These are phyloP conservation scores for Metschnikowia gruessii DNA, from an alignment of 805 yeast genomes.

Conservation along the genomic window DNA sequence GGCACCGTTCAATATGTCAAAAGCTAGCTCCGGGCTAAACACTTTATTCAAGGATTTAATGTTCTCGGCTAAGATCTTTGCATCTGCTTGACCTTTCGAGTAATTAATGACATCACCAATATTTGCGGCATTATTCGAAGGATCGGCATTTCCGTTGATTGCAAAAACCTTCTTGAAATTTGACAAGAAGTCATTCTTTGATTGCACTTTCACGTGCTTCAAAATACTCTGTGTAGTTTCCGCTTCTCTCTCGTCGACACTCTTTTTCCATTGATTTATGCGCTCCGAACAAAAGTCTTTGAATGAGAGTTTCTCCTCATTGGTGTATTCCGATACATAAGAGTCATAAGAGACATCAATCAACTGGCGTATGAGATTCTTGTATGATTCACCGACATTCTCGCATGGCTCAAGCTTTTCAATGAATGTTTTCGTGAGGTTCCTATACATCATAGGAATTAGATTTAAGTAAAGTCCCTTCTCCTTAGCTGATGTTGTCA, in stretches of 20 bases:
- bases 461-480: slow-evolving; percentile 30
- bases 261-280: slow-evolving; percentile 33
- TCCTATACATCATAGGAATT: slow-evolving; percentile 41
- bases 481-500: slow-evolving; percentile 29
- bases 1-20: slow-evolving; percentile 67
- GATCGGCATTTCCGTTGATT: slow-evolving; percentile 12
- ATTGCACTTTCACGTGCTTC: slow-evolving; percentile 47
- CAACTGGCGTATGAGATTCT: slow-evolving; percentile 31
- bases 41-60: slow-evolving; percentile 72
- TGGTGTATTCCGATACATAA: slow-evolving; percentile 36
- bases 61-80: slow-evolving; percentile 72
- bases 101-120: slow-evolving; percentile 25
- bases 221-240: slow-evolving; percentile 48
- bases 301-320: slow-evolving; percentile 35
- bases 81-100: slow-evolving; percentile 74
- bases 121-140: not conserved
- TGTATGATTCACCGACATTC: slow-evolving; percentile 40
- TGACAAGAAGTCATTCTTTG: slow-evolving; percentile 57
- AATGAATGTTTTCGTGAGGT: slow-evolving; percentile 27
- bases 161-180: slow-evolving; percentile 64
- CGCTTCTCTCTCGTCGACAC: slow-evolving; percentile 42
- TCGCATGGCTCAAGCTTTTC: slow-evolving; percentile 25
- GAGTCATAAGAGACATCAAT: slow-evolving; percentile 43
- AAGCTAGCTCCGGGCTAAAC: slow-evolving; percentile 77
- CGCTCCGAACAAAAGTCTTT: slow-evolving; percentile 24